Percentiles rank a stretch among this genome's conserved stretches.
Evolutionary conservation across 2,329 filamentous ascomycete genomes (phyloP).

Genomic region (Paraconiothyrium sp.): DNA sequence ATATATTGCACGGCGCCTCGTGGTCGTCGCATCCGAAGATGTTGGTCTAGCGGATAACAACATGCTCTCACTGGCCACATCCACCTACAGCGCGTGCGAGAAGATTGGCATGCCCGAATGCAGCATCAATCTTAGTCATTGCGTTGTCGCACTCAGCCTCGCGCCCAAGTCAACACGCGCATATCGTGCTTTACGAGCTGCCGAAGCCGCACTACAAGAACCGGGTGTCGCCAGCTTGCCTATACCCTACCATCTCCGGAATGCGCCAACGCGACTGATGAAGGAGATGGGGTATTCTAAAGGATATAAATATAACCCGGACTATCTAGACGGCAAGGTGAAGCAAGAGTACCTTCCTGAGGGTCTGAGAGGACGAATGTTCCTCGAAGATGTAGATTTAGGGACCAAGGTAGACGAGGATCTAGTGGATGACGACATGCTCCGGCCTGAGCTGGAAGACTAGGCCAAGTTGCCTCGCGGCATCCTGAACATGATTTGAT

Average conservation of each 20-base stretch:
- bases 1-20: conserved; percentile 90
- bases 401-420: conserved; percentile 76
- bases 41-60: conserved; percentile 88
- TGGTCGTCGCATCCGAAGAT: conserved; percentile 95
- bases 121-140: conserved; percentile 89
- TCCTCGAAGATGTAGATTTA: conserved; percentile 82
- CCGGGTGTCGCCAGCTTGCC: conserved; percentile 84
- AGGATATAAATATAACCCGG: conserved; percentile 96
- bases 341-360: conserved; percentile 91
- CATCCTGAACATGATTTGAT: background rate
- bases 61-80: conserved; percentile 83
- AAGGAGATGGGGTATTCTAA: conserved; percentile 89
- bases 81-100: conserved; percentile 86
- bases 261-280: conserved; percentile 93
- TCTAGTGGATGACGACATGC: conserved; percentile 37
- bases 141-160: conserved; percentile 79
- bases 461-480: background rate
- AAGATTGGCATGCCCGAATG: conserved; percentile 97
- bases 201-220: conserved; percentile 79
- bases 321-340: conserved; percentile 83
- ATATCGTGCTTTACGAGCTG: conserved; percentile 84
- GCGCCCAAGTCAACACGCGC: conserved; percentile 88
- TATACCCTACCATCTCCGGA: conserved; percentile 86
- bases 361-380: conserved; percentile 72
- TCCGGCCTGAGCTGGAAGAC: conserved; percentile 39